Conservation (phyloP, 305 asterid genomes). For the Nicotiana rustica region DNA sequence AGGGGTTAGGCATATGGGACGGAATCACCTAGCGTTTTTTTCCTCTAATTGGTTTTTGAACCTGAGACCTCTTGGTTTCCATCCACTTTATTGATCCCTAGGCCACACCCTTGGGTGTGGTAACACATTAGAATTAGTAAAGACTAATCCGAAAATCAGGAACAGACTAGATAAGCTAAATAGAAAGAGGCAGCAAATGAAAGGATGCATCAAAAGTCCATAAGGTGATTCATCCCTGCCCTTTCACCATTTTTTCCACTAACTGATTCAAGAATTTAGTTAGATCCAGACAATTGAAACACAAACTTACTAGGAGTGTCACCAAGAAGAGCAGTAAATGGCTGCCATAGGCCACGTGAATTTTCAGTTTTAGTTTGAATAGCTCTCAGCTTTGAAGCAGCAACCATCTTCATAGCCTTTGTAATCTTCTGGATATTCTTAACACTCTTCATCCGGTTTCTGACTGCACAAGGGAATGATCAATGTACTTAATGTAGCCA, state of each 20-base stretch:
- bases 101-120: no score
- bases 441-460: slow-evolving; percentile 97
- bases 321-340: slow-evolving; percentile 96
- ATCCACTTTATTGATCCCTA: no score
- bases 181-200: background rate
- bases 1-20: no score
- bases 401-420: slow-evolving; percentile 99
- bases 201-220: background rate
- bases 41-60: no score
- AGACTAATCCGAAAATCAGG: background rate
- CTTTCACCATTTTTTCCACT: slow-evolving; percentile 27
- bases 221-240: background rate
- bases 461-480: slow-evolving; percentile 49
- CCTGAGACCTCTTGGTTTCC: no score
- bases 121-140: background rate
- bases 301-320: slow-evolving; percentile 83
- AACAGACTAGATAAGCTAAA: background rate
- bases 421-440: slow-evolving; percentile 93
- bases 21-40: no score
- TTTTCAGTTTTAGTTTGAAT: slow-evolving; percentile 86
- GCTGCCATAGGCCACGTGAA: slow-evolving; percentile 98
- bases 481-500: slow-evolving; percentile 36
- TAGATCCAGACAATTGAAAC: slow-evolving; percentile 28
- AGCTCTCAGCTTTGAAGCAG: slow-evolving; percentile 96
- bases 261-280: slow-evolving; percentile 11